Evolutionary conservation across 331 rosid species (phyloP).

Genomic region (Cucumis variabilis): DNA sequence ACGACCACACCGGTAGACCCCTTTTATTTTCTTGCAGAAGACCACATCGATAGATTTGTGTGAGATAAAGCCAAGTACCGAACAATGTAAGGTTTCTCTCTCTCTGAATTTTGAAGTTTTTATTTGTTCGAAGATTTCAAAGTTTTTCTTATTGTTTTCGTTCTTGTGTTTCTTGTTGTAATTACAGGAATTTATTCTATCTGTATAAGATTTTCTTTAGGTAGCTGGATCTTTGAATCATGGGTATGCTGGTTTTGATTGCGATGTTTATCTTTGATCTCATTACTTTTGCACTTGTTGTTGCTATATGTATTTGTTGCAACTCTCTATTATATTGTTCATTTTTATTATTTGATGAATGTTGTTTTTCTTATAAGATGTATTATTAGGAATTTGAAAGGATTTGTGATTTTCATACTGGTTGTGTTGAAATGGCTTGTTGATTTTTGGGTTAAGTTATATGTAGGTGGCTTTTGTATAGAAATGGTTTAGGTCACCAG

Average conservation of each 20-base stretch:
- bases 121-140: conserved; percentile 11
- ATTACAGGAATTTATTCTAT: neutral
- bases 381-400: neutral
- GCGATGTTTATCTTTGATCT: conserved; percentile 74
- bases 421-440: neutral
- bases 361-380: neutral
- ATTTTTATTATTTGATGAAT: neutral
- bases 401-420: conserved; percentile 1
- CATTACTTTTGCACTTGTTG: conserved; percentile 79
- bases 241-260: conserved; percentile 67
- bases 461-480: neutral
- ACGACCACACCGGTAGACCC: too few species aligned
- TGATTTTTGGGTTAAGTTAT: neutral
- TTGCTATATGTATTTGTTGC: conserved; percentile 38
- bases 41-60: too few species aligned
- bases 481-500: neutral
- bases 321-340: neutral
- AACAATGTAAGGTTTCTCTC: too few species aligned
- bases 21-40: too few species aligned
- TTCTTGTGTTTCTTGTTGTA: conserved; percentile 11
- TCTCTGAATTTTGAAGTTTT: neutral
- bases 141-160: conserved; percentile 2
- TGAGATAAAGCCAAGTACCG: too few species aligned
- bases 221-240: conserved; percentile 22
- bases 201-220: neutral